Evolutionary conservation across 306 rosid genomes (phyloP), one percentile per base, ranked within the genome.

Genomic region (Alnus rubra): DNA sequence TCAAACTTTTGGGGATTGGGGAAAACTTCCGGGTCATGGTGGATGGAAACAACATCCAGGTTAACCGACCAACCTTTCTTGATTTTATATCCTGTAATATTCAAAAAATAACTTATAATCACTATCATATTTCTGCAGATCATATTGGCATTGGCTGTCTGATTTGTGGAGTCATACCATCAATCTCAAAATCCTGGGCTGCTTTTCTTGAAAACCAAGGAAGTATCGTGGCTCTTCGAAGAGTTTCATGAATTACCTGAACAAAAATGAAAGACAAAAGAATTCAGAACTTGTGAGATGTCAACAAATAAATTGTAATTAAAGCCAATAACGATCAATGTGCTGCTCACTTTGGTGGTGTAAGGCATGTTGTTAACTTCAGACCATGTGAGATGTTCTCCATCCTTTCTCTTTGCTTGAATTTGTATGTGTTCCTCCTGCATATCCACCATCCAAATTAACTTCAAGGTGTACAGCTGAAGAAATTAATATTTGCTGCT

Each of bases 151-250:
- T 62, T 63, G 60, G 39, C 52, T 74, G 42, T 44, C 7, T 15
- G 35, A 44, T 68, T 51, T 51, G 18, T 74, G 56, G 56, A 49
- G 56, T 1, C 53, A 63, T 88, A 89, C 98, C 97, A 67, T 89
- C 95, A 82, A 91, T 86, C 83, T 87, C 90, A 80, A 93, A 93
- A 77, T 93, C 93, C 82, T 86, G 95, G 44, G 97, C 84, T 65
- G 97, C 98, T 76, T 90, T 93, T 76, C 97, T 89, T 79, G 98
- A 91, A 78, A 11, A 90, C 98, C 98, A 93, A 71, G 97, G 98
- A 23, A 93, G 76, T 65, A 93, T 86, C 2, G 97, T 93, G 47
- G 98, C 98, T 79, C 88, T 87, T 58, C 98, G 76, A 30, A 91
- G 95, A 54, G 97, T 93, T 88, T 93, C 98, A 71, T 77, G 90